These are phyloP conservation scores for Sporisorium exsertum DNA, from an alignment of 1,284 basidiomycete genomes.

Conservation along the genomic window DNA sequence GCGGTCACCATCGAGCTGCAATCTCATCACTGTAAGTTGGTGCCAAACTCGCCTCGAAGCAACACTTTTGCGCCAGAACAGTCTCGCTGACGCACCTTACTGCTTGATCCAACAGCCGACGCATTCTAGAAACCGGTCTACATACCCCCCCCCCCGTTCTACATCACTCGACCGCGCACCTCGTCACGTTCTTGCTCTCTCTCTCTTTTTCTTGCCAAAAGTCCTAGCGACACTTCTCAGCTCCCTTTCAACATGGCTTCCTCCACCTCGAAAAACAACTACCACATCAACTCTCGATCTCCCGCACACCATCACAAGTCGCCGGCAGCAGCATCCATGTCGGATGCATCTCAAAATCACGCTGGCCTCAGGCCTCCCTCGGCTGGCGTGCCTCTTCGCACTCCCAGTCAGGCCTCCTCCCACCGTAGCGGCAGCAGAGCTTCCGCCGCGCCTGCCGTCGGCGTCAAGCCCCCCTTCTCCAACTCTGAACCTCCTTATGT, in stretches of 20 bases:
- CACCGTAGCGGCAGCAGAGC: conserved; percentile 44
- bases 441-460: conserved; percentile 10
- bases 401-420: conserved; percentile 37
- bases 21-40: conserved; percentile 17
- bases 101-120: neutral
- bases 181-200: neutral
- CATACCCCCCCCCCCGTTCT: conserved; percentile 27
- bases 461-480: conserved; percentile 17
- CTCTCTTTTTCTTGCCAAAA: conserved; percentile 1
- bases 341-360: conserved; percentile 17
- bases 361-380: conserved; percentile 33
- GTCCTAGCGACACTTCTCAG: conserved; percentile 8
- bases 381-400: conserved; percentile 19
- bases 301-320: conserved; percentile 34
- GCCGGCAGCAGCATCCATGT: conserved; percentile 27
- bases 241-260: conserved; percentile 32
- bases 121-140: conserved; percentile 20
- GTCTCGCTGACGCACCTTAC: conserved; percentile 6
- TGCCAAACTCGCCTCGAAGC: neutral
- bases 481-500: conserved; percentile 50
- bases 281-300: conserved; percentile 25
- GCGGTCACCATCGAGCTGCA: conserved; percentile 10
- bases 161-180: conserved; percentile 3
- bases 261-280: no score
- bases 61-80: neutral